Evolutionary conservation across 2,329 filamentous ascomycete genomes (phyloP).

Genomic region (Incumbomyces delicatus): DNA sequence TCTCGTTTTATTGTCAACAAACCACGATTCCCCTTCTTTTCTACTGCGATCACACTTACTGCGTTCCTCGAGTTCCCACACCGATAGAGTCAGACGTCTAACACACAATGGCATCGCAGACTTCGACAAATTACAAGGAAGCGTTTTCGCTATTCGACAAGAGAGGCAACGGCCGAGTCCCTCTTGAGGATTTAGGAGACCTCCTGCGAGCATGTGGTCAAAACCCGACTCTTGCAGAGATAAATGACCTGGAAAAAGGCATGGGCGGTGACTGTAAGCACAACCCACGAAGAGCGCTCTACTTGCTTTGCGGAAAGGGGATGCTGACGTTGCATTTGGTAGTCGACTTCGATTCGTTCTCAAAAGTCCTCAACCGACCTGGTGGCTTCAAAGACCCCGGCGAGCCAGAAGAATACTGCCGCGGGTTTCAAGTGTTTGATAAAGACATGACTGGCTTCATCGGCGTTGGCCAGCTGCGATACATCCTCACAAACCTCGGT

Average conservation of each 20-base stretch:
- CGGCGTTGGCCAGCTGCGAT: slow-evolving; percentile 92
- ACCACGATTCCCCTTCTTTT: background rate
- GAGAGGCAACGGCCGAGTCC: slow-evolving; percentile 88
- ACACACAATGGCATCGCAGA: slow-evolving; percentile 35
- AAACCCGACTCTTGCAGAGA: slow-evolving; percentile 92
- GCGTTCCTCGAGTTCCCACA: background rate
- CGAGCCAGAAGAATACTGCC: slow-evolving; percentile 96
- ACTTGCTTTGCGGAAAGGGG: background rate
- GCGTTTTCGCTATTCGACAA: slow-evolving; percentile 99
- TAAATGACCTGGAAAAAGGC: slow-evolving; percentile 80
- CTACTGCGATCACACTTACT: background rate
- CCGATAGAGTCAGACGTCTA: background rate
- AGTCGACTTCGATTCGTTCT: slow-evolving; percentile 98
- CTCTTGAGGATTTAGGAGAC: slow-evolving; percentile 78
- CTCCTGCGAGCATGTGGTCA: slow-evolving; percentile 93
- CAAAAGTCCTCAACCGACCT: slow-evolving; percentile 91
- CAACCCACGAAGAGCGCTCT: background rate
- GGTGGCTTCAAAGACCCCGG: slow-evolving; percentile 97
- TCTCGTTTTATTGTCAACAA: slow-evolving; percentile 2
- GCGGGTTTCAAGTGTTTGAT: slow-evolving; percentile 98
- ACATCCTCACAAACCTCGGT: slow-evolving; percentile 90
- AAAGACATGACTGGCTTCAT: slow-evolving; percentile 99
- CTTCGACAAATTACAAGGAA: slow-evolving; percentile 98
- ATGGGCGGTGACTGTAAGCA: slow-evolving; percentile 80
- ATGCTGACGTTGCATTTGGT: slow-evolving; percentile 1